Evolutionary conservation across 2,329 filamentous ascomycete genomes (phyloP).

Genomic region (Aureobasidium sp.): DNA sequence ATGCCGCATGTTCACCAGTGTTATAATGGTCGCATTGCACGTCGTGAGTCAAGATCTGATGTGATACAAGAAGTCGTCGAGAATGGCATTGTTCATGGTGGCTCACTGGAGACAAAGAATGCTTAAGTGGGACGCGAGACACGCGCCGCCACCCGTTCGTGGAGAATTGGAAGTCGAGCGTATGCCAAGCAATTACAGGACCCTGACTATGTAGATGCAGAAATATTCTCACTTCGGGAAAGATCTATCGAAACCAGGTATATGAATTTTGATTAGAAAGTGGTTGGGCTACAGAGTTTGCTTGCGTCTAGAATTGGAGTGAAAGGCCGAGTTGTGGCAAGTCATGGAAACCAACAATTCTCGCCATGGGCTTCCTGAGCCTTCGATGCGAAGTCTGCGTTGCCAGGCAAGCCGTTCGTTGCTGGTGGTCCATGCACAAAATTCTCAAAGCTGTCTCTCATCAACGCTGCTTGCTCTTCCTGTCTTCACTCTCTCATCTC

Average conservation of each 20-base stretch:
- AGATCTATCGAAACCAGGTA: not conserved
- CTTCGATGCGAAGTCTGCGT: not conserved
- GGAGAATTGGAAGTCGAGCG: not conserved
- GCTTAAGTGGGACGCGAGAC: conserved; percentile 1
- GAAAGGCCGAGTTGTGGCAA: not conserved
- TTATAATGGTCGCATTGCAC: not conserved
- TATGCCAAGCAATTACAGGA: not conserved
- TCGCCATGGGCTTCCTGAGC: not conserved
- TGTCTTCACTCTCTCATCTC: conserved; percentile 6
- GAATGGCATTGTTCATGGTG: not conserved
- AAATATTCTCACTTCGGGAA: not conserved
- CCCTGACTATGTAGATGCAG: not conserved
- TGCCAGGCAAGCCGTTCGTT: not conserved
- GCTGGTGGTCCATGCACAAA: not conserved
- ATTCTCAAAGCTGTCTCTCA: not conserved
- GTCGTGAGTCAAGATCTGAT: not conserved
- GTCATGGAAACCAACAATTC: not conserved
- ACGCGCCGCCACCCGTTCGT: conserved; percentile 1
- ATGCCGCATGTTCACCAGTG: conserved; percentile 28
- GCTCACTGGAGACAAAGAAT: not conserved
- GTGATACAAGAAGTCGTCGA: not conserved
- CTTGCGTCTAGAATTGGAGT: not conserved
- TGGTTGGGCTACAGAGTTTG: no score
- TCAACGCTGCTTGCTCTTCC: not conserved
- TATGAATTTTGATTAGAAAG: not conserved